Evolutionary conservation across 73 alveolate species (phyloP).

Genomic region (Paramecium sonneborni): DNA sequence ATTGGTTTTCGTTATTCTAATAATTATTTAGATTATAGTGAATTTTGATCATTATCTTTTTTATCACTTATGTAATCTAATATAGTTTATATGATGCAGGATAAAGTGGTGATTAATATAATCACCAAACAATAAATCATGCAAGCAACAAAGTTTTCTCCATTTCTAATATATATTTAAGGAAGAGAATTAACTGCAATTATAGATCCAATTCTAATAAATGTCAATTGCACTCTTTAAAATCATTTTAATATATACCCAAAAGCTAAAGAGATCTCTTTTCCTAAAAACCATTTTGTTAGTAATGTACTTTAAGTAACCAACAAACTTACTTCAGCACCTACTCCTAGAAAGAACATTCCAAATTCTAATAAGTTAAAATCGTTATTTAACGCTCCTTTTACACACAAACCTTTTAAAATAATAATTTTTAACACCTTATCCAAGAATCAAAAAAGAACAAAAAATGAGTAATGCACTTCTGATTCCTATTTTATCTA

Average conservation of each 20-base stretch:
- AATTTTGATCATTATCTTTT: background rate
- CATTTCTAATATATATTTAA: background rate
- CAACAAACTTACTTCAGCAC: background rate
- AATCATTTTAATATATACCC: background rate
- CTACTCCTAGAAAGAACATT: background rate
- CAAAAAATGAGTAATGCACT: conserved; percentile 29
- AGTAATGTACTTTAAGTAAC: background rate
- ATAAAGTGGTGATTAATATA: background rate
- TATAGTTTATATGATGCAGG: background rate
- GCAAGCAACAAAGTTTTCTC: background rate
- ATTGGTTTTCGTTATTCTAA: background rate
- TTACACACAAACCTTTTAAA: background rate
- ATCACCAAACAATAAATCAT: background rate
- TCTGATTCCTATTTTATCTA: conserved; percentile 56
- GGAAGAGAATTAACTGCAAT: background rate
- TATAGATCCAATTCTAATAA: background rate
- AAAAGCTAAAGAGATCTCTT: background rate
- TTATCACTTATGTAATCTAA: background rate
- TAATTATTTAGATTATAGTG: background rate
- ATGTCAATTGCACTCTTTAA: background rate
- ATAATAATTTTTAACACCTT: background rate
- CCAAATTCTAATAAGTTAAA: background rate
- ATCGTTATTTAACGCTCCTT: background rate
- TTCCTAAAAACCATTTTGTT: background rate
- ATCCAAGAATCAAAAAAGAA: background rate